These are phyloP conservation scores for Nakaseomyces glabratus DNA, from an alignment of 1,139 yeast species.

Conservation along the genomic window DNA sequence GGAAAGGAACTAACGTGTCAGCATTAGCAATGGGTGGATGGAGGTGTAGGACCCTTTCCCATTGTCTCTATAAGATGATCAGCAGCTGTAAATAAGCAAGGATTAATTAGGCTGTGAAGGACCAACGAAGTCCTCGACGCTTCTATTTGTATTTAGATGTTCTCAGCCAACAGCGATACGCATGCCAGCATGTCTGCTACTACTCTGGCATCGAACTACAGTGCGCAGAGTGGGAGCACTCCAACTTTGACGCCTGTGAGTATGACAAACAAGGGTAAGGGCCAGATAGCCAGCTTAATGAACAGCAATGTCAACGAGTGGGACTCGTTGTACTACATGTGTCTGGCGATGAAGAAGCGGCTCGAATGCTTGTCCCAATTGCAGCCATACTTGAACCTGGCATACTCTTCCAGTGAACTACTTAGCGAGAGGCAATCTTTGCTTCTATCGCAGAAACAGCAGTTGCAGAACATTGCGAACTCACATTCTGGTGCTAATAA, in stretches of 20 bases:
- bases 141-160: too few species aligned
- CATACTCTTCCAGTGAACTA: conserved; percentile 54
- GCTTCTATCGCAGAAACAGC: conserved; percentile 39
- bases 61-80: too few species aligned
- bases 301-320: conserved; percentile 57
- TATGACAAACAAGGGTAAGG: conserved; percentile 2
- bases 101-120: conserved; percentile 9
- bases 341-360: conserved; percentile 49
- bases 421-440: conserved; percentile 67
- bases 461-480: conserved; percentile 27
- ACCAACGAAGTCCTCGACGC: too few species aligned
- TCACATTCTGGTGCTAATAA: not conserved
- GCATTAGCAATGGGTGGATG: too few species aligned
- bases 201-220: conserved; percentile 2
- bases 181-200: conserved; percentile 1
- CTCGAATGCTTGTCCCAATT: conserved; percentile 61
- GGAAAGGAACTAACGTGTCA: too few species aligned
- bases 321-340: conserved; percentile 69
- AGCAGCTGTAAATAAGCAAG: too few species aligned
- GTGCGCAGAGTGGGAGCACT: not conserved
- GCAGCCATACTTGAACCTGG: conserved; percentile 57
- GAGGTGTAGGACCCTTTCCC: too few species aligned
- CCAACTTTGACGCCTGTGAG: not conserved
- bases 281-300: conserved; percentile 34
- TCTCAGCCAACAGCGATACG: too few species aligned